phyloP scores from a whole-genome alignment of 2,329 filamentous ascomycete species.

The Fusarium xyrophilum region DNA sequence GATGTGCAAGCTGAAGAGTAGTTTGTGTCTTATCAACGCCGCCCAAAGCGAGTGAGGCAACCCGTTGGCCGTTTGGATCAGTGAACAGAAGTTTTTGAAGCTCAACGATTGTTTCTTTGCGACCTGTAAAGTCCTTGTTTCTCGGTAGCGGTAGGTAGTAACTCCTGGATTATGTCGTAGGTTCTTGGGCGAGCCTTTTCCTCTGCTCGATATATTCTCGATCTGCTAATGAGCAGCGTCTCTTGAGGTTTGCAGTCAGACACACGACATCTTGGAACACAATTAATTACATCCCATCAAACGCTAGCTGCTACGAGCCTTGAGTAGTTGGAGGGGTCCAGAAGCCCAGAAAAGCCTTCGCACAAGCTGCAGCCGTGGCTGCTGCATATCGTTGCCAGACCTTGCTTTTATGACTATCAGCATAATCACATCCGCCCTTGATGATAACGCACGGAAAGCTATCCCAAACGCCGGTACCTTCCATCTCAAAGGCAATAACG shows the following conservation, averaged over 20 bases:
- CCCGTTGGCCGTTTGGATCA: neutral
- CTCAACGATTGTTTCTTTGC: rapidly evolving
- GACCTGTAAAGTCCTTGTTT: neutral
- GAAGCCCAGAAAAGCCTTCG: neutral
- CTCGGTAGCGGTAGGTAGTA: neutral
- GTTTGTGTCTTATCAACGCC: neutral
- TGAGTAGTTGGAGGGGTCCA: neutral
- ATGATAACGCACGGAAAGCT: neutral
- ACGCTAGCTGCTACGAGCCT: neutral
- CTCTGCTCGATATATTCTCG: neutral
- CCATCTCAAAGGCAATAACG: neutral
- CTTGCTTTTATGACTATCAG: conserved; percentile 21
- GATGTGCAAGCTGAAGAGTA: neutral
- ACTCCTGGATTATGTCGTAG: too few species aligned
- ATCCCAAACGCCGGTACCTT: neutral
- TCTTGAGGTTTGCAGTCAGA: neutral
- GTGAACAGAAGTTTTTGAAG: neutral
- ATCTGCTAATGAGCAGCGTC: neutral
- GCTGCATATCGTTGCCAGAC: conserved; percentile 18
- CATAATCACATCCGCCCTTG: conserved; percentile 19
- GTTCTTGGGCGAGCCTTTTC: neutral
- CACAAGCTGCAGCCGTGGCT: neutral
- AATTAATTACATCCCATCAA: neutral
- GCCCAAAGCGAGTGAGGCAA: neutral
- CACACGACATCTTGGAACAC: neutral